A percentile compares a stretch with the other conserved stretches of the same genome.
phyloP scores from a whole-genome alignment of 805 yeast genomes.

The Kregervanrija fluxuum region DNA sequence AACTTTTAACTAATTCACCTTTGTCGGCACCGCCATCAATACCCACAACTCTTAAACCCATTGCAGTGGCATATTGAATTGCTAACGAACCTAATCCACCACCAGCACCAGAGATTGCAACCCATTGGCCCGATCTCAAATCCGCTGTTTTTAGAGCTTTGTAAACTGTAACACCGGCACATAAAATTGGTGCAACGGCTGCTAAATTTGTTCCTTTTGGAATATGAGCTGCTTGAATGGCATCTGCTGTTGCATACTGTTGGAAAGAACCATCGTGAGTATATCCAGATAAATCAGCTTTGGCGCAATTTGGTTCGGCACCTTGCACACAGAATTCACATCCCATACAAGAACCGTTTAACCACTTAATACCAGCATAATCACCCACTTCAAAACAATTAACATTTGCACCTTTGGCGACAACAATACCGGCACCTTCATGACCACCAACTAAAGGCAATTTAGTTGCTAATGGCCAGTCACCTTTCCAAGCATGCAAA shows the following conservation, averaged over 20 bases:
- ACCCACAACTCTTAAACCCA: constrained; percentile 66
- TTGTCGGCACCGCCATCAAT: constrained; percentile 73
- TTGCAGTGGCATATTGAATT: constrained; percentile 66
- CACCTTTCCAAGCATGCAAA: constrained; percentile 86
- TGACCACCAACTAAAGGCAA: constrained; percentile 77
- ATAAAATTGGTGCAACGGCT: constrained; percentile 70
- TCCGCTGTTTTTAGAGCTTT: constrained; percentile 80
- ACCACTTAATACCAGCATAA: constrained; percentile 74
- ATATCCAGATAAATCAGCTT: constrained; percentile 75
- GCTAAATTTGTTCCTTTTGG: constrained; percentile 70
- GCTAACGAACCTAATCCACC: constrained; percentile 79
- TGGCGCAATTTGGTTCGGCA: constrained; percentile 62
- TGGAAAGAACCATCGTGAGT: constrained; percentile 88
- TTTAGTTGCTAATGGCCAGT: constrained; percentile 71
- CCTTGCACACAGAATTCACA: constrained; percentile 65
- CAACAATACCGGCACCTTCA: constrained; percentile 81
- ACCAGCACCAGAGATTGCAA: constrained; percentile 70
- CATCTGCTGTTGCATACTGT: constrained; percentile 84
- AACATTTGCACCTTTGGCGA: constrained; percentile 62
- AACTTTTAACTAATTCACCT: constrained; percentile 40
- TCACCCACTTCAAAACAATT: constrained; percentile 66
- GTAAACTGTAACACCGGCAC: constrained; percentile 89
- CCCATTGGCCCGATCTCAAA: constrained; percentile 68
- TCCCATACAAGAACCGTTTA: constrained; percentile 62
- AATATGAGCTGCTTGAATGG: constrained; percentile 75